Evolutionary conservation across 1,284 basidiomycete genomes (phyloP), one percentile per base, ranked within the genome.

Genomic region (Microstroma glucosiphilum): DNA sequence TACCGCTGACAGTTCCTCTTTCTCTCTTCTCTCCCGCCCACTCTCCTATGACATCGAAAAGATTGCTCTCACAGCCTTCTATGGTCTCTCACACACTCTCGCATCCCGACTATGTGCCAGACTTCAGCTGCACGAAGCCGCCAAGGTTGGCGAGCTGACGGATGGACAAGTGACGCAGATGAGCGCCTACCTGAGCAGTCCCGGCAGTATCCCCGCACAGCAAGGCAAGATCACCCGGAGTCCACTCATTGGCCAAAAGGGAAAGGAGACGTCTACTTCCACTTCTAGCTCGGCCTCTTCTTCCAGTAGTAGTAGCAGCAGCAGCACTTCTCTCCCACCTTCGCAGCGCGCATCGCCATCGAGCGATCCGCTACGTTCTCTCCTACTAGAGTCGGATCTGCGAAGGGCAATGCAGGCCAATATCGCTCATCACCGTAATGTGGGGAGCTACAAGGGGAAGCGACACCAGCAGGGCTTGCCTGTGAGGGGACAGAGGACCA

Each of bases 401-500:
- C 85, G 83, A 73, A 83, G 89, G 66, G 85, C 89, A 75, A 83
- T 91, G 69, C 84, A 85, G 79, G 91, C 91, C 76, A 92, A 93
- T 77, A 91, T 94, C 79, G 87, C 86, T 9, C 92, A 92, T 80
- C 88, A 92, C 80, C 83, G 90, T 66, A 88, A 88, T 83, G 91
- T 94, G 80, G 91, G 92, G 56, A 90, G 86, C 71, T 91, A 92
- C 78, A 86, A 88, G 60, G 91, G 91, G 41, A 85, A 86, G 80
- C 83, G 91, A 76, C 91, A 94, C 76, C 90, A 90, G 1, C 89
- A 90, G 86, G 86, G 88, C 65, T 80, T 92, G 48, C 92, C 92
- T 0, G 91, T 94, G 63, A 84, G 91, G 75, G 91, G 91, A 59
- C 91, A 94, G 81, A 88, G 88, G 66, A 94, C 92, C 4, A 87